Evolutionary conservation across 1,284 basidiomycete species (phyloP).

Genomic region (Cryptococcus sp.): DNA sequence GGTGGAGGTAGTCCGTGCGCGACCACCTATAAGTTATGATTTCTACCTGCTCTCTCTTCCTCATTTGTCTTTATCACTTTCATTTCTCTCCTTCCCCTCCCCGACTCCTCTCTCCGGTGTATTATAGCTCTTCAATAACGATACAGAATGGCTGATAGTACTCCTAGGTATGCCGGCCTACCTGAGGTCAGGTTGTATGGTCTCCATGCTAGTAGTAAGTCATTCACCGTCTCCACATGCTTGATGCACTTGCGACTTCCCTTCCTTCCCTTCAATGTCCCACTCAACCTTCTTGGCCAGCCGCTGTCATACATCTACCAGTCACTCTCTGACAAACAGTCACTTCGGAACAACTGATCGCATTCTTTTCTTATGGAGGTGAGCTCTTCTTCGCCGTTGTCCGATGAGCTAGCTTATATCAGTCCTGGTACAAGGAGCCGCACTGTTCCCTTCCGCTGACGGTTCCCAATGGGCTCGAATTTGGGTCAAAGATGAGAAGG

Average conservation of each 20-base stretch:
- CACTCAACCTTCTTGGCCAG: background rate
- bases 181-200: slow-evolving; percentile 26
- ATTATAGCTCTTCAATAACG: background rate
- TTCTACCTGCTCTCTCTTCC: background rate
- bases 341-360: slow-evolving; percentile 26
- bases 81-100: slow-evolving; percentile 1
- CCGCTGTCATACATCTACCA: background rate
- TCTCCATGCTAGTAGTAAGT: slow-evolving; percentile 16
- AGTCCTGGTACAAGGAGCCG: slow-evolving; percentile 28
- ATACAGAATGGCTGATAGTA: background rate
- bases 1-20: background rate
- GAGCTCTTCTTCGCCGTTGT: slow-evolving; percentile 1
- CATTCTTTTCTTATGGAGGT: slow-evolving; percentile 34
- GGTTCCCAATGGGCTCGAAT: slow-evolving; percentile 36
- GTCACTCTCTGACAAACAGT: slow-evolving; percentile 15
- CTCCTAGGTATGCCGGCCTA: background rate
- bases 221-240: background rate
- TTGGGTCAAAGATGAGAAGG: slow-evolving; percentile 28
- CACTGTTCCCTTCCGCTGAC: slow-evolving; percentile 20
- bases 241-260: background rate
- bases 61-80: slow-evolving; percentile 1
- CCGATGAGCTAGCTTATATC: background rate
- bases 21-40: background rate
- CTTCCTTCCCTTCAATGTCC: background rate
- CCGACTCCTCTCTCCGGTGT: background rate